Percentiles rank a stretch among this genome's conserved stretches.
Evolutionary conservation across 306 rosid species (phyloP).

Genomic region (Cicer chorassanicum): DNA sequence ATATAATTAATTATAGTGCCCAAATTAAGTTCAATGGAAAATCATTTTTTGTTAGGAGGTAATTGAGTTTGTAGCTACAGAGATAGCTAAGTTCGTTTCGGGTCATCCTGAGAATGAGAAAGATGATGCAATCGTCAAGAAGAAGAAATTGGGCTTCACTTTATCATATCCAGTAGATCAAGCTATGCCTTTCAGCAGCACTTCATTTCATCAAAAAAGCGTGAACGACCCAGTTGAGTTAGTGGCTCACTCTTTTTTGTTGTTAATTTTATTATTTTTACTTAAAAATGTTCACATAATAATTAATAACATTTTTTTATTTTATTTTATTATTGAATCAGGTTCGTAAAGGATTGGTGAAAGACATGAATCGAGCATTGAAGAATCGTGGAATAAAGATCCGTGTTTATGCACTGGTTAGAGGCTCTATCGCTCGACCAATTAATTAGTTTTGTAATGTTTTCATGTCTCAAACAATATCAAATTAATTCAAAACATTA

Average conservation of each 20-base stretch:
- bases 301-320: too few species aligned
- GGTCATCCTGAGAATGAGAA: slow-evolving; percentile 45
- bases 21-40: not conserved
- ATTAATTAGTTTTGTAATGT: not conserved
- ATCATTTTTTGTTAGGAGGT: slow-evolving; percentile 49
- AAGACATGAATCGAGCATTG: slow-evolving; percentile 56
- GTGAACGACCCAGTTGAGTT: slow-evolving; percentile 66
- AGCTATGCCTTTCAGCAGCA: slow-evolving; percentile 42
- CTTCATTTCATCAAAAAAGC: slow-evolving; percentile 55
- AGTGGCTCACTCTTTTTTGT: not conserved
- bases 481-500: slow-evolving; percentile 25
- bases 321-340: slow-evolving; percentile 10
- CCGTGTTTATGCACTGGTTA: slow-evolving; percentile 59
- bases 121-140: not conserved
- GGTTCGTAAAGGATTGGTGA: slow-evolving; percentile 61
- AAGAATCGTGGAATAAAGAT: slow-evolving; percentile 59
- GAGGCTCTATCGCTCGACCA: not conserved
- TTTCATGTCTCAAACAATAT: slow-evolving; percentile 9
- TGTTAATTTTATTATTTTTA: not conserved
- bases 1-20: too few species aligned
- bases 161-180: slow-evolving; percentile 54
- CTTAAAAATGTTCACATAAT: too few species aligned
- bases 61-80: slow-evolving; percentile 62
- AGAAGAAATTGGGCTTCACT: slow-evolving; percentile 63
- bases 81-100: slow-evolving; percentile 61